phyloP scores from a whole-genome alignment of 441 rosid genomes.

The Raphanus hybrid region DNA sequence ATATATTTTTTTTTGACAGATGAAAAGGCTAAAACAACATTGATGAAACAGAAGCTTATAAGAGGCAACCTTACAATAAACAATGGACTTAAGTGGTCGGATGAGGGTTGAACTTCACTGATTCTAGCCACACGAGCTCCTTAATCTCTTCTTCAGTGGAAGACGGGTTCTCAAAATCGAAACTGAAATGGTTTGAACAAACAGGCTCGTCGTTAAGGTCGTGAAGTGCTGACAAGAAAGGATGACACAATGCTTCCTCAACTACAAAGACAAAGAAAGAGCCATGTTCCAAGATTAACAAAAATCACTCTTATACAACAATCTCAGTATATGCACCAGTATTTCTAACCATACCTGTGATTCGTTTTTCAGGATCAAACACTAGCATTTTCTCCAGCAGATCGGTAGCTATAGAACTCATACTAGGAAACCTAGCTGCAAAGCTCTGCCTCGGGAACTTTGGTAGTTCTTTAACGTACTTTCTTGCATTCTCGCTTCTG shows the following conservation, averaged over 20 bases:
- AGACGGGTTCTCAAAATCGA: constrained; percentile 67
- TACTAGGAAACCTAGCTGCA: constrained; percentile 58
- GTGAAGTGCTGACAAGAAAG: constrained; percentile 64
- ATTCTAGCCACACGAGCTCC: constrained; percentile 72
- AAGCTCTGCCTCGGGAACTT: constrained; percentile 65
- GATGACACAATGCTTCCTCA: constrained; percentile 70
- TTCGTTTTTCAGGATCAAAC: constrained; percentile 76
- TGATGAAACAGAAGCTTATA: background rate
- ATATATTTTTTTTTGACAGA: background rate
- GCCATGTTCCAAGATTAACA: constrained; percentile 1
- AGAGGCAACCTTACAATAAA: background rate
- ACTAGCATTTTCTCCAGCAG: constrained; percentile 78
- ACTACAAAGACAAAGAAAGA: constrained; percentile 47
- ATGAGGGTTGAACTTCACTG: constrained; percentile 58
- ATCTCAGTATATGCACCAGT: background rate
- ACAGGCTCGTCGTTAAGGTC: constrained; percentile 68
- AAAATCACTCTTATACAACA: background rate
- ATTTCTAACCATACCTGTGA: constrained; percentile 52
- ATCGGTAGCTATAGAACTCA: constrained; percentile 59
- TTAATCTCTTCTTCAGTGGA: constrained; percentile 74
- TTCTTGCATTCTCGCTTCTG: constrained; percentile 72
- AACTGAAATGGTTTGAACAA: constrained; percentile 62
- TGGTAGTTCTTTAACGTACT: constrained; percentile 70
- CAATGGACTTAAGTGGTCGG: background rate
- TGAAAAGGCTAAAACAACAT: background rate